Conservation (phyloP, 2,329 filamentous ascomycete species). For the Aspergillus terreus region DNA sequence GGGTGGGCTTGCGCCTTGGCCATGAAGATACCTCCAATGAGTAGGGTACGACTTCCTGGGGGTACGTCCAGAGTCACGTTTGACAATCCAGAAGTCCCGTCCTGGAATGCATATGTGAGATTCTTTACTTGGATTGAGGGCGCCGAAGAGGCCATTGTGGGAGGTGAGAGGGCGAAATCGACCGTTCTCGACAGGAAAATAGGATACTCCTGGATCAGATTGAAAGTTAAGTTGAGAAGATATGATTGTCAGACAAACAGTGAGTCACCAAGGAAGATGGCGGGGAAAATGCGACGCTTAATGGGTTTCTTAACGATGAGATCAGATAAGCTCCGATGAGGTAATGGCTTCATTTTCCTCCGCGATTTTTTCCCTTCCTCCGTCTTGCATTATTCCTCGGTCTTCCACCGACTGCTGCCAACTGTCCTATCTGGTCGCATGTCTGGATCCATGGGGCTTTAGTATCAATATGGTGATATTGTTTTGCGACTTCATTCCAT, state of each 20-base stretch:
- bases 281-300: neutral
- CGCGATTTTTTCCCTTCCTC: slow-evolving; percentile 1
- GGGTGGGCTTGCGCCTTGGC: neutral
- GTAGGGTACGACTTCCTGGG: slow-evolving; percentile 76
- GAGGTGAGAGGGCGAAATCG: neutral
- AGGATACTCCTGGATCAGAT: neutral
- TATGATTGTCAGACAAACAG: neutral
- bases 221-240: neutral
- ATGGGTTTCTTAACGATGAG: neutral
- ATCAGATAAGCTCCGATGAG: slow-evolving; percentile 3
- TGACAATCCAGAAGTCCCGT: slow-evolving; percentile 73
- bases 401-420: slow-evolving; percentile 1
- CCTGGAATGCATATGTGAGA: slow-evolving; percentile 85
- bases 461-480: slow-evolving; percentile 10
- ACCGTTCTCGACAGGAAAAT: neutral
- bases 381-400: neutral
- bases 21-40: slow-evolving; percentile 74
- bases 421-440: too few species aligned
- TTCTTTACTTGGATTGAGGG: slow-evolving; percentile 67
- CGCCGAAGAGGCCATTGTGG: slow-evolving; percentile 15
- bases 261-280: neutral
- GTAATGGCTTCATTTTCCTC: neutral
- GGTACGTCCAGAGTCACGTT: slow-evolving; percentile 74
- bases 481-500: slow-evolving; percentile 15
- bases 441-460: neutral